Conservation (phyloP, 805 yeast species). For the Saitoella complicata region DNA sequence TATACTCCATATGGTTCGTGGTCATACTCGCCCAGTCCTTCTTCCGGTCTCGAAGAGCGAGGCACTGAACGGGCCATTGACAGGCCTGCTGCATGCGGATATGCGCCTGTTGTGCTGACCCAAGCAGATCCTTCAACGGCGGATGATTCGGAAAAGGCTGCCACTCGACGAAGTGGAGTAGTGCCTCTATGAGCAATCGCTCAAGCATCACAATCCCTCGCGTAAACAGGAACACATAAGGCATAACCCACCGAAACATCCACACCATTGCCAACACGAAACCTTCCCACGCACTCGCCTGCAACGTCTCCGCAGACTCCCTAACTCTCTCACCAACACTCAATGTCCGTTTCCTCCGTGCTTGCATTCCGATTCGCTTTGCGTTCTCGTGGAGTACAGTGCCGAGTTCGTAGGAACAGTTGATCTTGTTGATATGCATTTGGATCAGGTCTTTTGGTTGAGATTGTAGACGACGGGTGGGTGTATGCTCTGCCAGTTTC, state of each 20-base stretch:
- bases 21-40: slow-evolving; percentile 25
- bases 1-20: slow-evolving; percentile 30
- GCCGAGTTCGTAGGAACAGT: slow-evolving; percentile 22
- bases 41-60: slow-evolving; percentile 32
- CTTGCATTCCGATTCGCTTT: background rate
- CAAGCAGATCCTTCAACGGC: slow-evolving; percentile 29
- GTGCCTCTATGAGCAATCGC: slow-evolving; percentile 19
- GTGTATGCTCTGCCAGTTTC: slow-evolving; percentile 13
- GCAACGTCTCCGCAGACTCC: slow-evolving; percentile 8
- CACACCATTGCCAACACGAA: slow-evolving; percentile 2
- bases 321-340: slow-evolving; percentile 15
- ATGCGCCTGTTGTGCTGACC: slow-evolving; percentile 64
- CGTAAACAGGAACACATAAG: slow-evolving; percentile 6
- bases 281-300: slow-evolving; percentile 5
- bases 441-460: slow-evolving; percentile 5
- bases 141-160: slow-evolving; percentile 8
- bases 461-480: slow-evolving; percentile 6
- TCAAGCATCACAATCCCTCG: slow-evolving; percentile 13
- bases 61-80: slow-evolving; percentile 64
- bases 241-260: slow-evolving; percentile 2
- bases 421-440: slow-evolving; percentile 21
- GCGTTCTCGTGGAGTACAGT: slow-evolving; percentile 9
- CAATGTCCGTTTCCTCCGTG: background rate
- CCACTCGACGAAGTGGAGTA: slow-evolving; percentile 20
- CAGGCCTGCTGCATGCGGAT: slow-evolving; percentile 59